These are phyloP conservation scores for Trebouxia sp. DNA, from an alignment of 139 green algal species.

Conservation along the genomic window DNA sequence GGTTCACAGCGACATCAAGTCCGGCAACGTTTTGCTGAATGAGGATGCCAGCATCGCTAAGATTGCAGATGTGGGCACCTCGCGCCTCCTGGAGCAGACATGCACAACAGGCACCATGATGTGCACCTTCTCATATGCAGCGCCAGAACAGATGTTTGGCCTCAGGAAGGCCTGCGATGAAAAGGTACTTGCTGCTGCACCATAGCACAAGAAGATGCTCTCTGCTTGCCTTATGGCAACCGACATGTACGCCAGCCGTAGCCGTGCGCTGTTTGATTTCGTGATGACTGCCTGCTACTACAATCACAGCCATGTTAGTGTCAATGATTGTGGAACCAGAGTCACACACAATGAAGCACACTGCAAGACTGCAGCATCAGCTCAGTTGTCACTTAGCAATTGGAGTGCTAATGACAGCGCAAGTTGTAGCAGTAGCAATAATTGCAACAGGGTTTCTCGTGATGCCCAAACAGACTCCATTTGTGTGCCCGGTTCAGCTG, in stretches of 20 bases:
- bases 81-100: conserved; percentile 1
- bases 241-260: background rate
- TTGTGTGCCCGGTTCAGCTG: too few relatives aligned
- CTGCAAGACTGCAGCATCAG: too few relatives aligned
- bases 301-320: too few relatives aligned
- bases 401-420: too few relatives aligned
- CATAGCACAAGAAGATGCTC: background rate
- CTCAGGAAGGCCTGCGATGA: background rate
- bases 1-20: conserved; percentile 29
- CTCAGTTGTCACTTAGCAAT: too few relatives aligned
- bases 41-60: background rate
- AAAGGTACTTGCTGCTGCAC: background rate
- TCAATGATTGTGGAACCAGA: too few relatives aligned
- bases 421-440: too few relatives aligned
- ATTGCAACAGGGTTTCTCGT: too few relatives aligned
- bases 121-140: conserved; percentile 31
- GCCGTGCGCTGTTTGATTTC: too few relatives aligned
- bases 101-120: background rate
- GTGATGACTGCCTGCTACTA: too few relatives aligned
- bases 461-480: too few relatives aligned
- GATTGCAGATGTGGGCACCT: conserved; percentile 31
- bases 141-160: conserved; percentile 4
- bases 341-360: too few relatives aligned
- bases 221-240: background rate
- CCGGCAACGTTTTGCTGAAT: conserved; percentile 28